phyloP scores from a whole-genome alignment of 768 basidiomycete genomes.

The Piloderma croceum region DNA sequence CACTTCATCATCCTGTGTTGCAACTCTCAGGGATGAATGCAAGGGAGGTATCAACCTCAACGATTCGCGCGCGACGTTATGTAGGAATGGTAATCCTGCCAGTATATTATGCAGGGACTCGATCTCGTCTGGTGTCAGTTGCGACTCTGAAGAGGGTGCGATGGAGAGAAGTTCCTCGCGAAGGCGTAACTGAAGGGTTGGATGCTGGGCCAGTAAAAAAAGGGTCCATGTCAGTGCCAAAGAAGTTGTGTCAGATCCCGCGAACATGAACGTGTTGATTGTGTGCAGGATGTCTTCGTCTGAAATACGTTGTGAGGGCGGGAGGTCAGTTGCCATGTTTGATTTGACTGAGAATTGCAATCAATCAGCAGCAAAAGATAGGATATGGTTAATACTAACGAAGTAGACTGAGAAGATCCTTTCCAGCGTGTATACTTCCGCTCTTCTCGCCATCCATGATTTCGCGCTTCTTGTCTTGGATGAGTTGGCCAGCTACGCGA shows the following conservation, averaged over 20 bases:
- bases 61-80: slow-evolving; percentile 72
- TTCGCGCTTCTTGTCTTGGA: slow-evolving; percentile 75
- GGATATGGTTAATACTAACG: slow-evolving; percentile 41
- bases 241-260: slow-evolving; percentile 83
- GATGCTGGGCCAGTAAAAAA: slow-evolving; percentile 64
- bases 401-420: slow-evolving; percentile 73
- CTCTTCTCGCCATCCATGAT: slow-evolving; percentile 54
- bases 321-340: slow-evolving; percentile 67
- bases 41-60: slow-evolving; percentile 77
- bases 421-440: slow-evolving; percentile 50
- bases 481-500: slow-evolving; percentile 65
- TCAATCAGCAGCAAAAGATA: neutral
- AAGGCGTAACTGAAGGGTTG: slow-evolving; percentile 61
- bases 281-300: slow-evolving; percentile 84
- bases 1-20: slow-evolving; percentile 70
- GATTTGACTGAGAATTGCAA: slow-evolving; percentile 59
- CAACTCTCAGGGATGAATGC: slow-evolving; percentile 75
- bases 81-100: slow-evolving; percentile 60
- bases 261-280: slow-evolving; percentile 87
- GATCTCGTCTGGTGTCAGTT: slow-evolving; percentile 52
- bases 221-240: slow-evolving; percentile 82
- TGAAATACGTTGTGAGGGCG: slow-evolving; percentile 66
- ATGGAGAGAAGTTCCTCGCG: slow-evolving; percentile 58
- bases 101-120: slow-evolving; percentile 52
- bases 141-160: slow-evolving; percentile 31